Evolutionary conservation across 176 grass and related monocot species (phyloP).

Genomic region (Zoysia pacifica): DNA sequence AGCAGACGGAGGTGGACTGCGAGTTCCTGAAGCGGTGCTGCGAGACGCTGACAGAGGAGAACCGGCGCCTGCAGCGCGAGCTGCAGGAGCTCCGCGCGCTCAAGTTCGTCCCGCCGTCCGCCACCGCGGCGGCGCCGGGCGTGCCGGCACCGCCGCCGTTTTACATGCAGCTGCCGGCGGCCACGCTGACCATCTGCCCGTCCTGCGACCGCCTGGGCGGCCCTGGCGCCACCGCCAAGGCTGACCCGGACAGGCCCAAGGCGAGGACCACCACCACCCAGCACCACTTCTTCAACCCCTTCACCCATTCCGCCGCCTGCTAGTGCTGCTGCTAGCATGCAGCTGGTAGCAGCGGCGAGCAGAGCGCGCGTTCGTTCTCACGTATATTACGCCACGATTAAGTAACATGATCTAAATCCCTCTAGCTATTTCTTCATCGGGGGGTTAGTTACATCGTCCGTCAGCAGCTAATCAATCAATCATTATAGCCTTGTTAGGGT

Average conservation of each 20-base stretch:
- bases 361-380: conserved; percentile 30
- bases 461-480: conserved; percentile 36
- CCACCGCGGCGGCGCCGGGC: neutral
- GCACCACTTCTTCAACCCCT: conserved; percentile 87
- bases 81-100: conserved; percentile 71
- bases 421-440: conserved; percentile 39
- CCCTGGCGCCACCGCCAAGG: conserved; percentile 34
- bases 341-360: conserved; percentile 10
- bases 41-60: conserved; percentile 89
- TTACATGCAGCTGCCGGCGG: conserved; percentile 76
- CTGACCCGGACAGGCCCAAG: conserved; percentile 45
- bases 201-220: conserved; percentile 75
- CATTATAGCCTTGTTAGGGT: conserved; percentile 45
- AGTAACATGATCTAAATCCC: conserved; percentile 7
- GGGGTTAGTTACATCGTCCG: conserved; percentile 1
- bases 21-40: conserved; percentile 90
- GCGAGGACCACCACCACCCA: conserved; percentile 34
- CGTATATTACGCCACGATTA: conserved; percentile 34
- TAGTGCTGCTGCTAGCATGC: conserved; percentile 32
- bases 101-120: conserved; percentile 44
- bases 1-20: conserved; percentile 93
- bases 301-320: conserved; percentile 84
- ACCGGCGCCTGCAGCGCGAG: conserved; percentile 81
- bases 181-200: conserved; percentile 74
- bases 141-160: conserved; percentile 31